Conservation (phyloP, 2,329 filamentous ascomycete genomes). For the Ascochyta fabae region DNA sequence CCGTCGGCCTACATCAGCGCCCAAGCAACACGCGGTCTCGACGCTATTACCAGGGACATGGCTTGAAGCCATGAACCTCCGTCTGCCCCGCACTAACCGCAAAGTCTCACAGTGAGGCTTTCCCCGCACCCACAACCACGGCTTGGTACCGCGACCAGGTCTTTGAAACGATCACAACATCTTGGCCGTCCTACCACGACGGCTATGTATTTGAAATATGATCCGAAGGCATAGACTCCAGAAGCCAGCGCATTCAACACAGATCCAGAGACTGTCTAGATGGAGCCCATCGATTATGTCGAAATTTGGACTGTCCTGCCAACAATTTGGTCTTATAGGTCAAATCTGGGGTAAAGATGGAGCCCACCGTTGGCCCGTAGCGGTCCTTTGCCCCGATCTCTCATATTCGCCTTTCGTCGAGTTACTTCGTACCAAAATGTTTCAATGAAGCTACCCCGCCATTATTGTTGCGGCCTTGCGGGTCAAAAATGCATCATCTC, state of each 20-base stretch:
- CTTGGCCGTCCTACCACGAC: slow-evolving; percentile 6
- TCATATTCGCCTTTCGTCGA: background rate
- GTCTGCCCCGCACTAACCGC: slow-evolving; percentile 13
- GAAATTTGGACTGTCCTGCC: background rate
- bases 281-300: background rate
- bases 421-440: background rate
- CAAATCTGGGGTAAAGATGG: background rate
- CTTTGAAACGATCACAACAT: background rate
- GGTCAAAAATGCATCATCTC: slow-evolving; percentile 16
- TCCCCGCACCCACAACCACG: slow-evolving; percentile 15
- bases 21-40: background rate
- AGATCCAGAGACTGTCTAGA: background rate
- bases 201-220: background rate
- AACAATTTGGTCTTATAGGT: background rate
- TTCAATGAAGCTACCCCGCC: slow-evolving; percentile 21
- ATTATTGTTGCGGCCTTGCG: slow-evolving; percentile 16
- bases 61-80: slow-evolving; percentile 1
- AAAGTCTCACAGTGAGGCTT: slow-evolving; percentile 5
- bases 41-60: background rate
- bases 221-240: background rate
- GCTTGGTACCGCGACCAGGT: slow-evolving; percentile 2
- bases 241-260: background rate
- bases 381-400: slow-evolving; percentile 1
- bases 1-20: background rate
- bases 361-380: background rate